These are phyloP conservation scores for Sphagnum tenellum DNA, from an alignment of 225 moss, liverwort and hornwort genomes.

Conservation along the genomic window DNA sequence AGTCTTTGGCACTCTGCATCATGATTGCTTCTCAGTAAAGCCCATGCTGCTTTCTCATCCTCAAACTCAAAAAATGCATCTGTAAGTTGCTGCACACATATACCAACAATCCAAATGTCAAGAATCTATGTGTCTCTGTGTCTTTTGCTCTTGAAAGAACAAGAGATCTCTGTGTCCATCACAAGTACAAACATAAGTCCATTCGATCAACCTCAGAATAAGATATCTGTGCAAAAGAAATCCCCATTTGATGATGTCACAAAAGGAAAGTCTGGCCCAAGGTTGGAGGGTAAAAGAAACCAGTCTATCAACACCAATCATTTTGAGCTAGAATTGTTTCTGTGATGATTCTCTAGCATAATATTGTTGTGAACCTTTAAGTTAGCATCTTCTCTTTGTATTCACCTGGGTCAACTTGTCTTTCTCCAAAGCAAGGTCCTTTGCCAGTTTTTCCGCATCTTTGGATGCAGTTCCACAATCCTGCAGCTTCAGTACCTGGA, in stretches of 20 bases:
- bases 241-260: too few relatives aligned
- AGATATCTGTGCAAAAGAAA: too few relatives aligned
- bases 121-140: too few relatives aligned
- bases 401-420: conserved; percentile 75
- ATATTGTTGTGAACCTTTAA: not conserved
- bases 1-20: conserved; percentile 46
- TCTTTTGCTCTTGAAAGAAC: too few relatives aligned
- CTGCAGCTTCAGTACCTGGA: conserved; percentile 38
- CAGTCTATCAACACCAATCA: too few relatives aligned
- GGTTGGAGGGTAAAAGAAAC: too few relatives aligned
- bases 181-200: too few relatives aligned
- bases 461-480: conserved; percentile 14
- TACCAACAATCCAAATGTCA: not conserved
- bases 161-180: too few relatives aligned
- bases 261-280: too few relatives aligned
- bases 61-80: conserved; percentile 66
- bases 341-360: not conserved
- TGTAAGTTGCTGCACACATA: conserved; percentile 62
- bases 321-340: not conserved
- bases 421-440: conserved; percentile 48
- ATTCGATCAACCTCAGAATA: too few relatives aligned
- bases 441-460: conserved; percentile 22
- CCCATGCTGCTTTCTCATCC: conserved; percentile 56
- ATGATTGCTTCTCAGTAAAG: conserved; percentile 31
- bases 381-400: not conserved